Percentiles rank a stretch among this genome's conserved stretches.
Evolutionary conservation across 495 filamentous ascomycete genomes (phyloP).

Genomic region (Penicillium robsamsonii): DNA sequence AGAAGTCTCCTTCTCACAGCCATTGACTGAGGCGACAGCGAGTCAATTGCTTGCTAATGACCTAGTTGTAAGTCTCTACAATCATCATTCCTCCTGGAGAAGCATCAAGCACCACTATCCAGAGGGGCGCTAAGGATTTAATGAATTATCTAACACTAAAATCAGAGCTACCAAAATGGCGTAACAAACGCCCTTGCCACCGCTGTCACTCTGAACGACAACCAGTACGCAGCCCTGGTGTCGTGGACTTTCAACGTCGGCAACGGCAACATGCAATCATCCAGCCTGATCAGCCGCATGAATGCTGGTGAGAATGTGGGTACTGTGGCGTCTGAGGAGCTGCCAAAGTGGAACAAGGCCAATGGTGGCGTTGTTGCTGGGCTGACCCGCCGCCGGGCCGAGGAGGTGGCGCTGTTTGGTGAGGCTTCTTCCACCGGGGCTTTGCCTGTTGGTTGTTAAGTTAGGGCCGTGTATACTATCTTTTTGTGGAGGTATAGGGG

Average conservation of each 20-base stretch:
- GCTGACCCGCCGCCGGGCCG: constrained; percentile 37
- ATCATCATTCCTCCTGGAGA: background rate
- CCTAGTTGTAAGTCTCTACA: constrained; percentile 29
- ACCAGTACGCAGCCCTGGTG: constrained; percentile 27
- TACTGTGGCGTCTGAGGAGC: constrained; percentile 42
- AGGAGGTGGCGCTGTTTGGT: constrained; percentile 43
- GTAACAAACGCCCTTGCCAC: constrained; percentile 19
- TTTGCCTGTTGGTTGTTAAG: constrained; percentile 25
- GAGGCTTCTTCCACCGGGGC: constrained; percentile 23
- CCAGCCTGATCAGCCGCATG: constrained; percentile 42
- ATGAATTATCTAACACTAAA: background rate
- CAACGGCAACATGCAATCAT: constrained; percentile 22
- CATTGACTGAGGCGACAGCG: constrained; percentile 39
- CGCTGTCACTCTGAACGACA: constrained; percentile 27
- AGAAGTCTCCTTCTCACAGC: constrained; percentile 43
- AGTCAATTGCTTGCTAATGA: constrained; percentile 42
- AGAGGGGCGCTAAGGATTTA: background rate
- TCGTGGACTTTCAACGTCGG: constrained; percentile 27
- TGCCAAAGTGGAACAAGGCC: constrained; percentile 49
- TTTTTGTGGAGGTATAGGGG: background rate
- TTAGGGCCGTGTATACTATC: background rate
- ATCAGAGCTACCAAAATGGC: constrained; percentile 24
- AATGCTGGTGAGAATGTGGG: constrained; percentile 43
- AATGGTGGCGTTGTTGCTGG: constrained; percentile 39
- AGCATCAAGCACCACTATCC: background rate